A percentile compares a stretch with the other conserved stretches of the same genome.
phyloP scores from a whole-genome alignment of 139 green algal species.

The Pycnococcus provasolii region DNA sequence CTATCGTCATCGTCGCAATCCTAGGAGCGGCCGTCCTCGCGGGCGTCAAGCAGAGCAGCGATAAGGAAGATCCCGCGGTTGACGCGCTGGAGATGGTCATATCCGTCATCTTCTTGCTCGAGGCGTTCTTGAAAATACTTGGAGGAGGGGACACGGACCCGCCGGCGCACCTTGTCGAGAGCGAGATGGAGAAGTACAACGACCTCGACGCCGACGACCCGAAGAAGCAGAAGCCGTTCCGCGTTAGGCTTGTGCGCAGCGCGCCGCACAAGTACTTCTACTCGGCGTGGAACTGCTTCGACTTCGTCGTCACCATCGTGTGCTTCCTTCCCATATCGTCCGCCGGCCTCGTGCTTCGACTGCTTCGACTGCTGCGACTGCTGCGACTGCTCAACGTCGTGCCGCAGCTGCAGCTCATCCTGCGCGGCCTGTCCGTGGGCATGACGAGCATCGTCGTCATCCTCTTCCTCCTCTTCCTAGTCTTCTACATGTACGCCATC shows the following conservation, averaged over 20 bases:
- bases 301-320: constrained; percentile 7
- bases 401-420: constrained; percentile 5
- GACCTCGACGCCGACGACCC: neutral
- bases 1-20: too few species aligned
- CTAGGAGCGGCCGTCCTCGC: too few species aligned
- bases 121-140: neutral
- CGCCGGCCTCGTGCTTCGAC: constrained; percentile 1
- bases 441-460: neutral
- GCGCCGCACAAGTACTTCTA: neutral
- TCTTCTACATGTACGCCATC: constrained; percentile 10
- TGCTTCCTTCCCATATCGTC: neutral
- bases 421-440: neutral
- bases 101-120: neutral
- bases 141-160: neutral
- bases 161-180: neutral
- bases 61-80: neutral
- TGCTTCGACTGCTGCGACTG: constrained; percentile 7
- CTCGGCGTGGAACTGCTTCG: neutral
- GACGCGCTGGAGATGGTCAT: neutral
- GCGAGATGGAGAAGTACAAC: neutral
- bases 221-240: neutral
- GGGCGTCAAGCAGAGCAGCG: too few species aligned
- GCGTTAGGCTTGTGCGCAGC: neutral
- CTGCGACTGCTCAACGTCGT: neutral
- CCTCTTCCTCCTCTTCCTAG: neutral